Conservation (phyloP, 352 stramenopile genomes). For the Blastocystis sp. region DNA sequence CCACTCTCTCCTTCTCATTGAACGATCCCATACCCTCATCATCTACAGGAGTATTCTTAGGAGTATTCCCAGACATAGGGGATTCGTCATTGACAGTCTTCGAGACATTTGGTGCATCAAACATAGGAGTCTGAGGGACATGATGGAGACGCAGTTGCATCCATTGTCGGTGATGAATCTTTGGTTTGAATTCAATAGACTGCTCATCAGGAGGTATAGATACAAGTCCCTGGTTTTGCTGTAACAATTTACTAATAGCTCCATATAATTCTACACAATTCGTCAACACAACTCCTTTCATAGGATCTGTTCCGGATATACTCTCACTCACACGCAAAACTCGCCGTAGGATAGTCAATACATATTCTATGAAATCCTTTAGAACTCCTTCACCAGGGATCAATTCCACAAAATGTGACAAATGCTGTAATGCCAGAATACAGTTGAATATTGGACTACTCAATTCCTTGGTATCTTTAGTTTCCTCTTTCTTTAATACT, state of each 20-base stretch:
- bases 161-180: background rate
- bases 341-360: background rate
- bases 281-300: background rate
- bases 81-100: no score
- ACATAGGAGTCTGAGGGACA: background rate
- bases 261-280: background rate
- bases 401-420: slow-evolving; percentile 8
- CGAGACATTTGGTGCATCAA: background rate
- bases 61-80: no score
- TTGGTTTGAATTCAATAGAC: background rate
- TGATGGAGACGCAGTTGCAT: background rate
- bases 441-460: background rate
- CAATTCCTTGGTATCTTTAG: no score
- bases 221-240: background rate
- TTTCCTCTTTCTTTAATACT: background rate
- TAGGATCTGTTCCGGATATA: background rate
- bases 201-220: background rate
- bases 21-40: background rate
- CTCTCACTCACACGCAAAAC: background rate
- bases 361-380: slow-evolving; percentile 41
- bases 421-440: background rate
- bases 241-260: background rate
- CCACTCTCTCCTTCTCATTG: background rate
- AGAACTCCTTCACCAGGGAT: background rate
- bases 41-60: background rate